Percentiles rank a stretch among this genome's conserved stretches.
Evolutionary conservation across 208 protist species (phyloP).

Genomic region (Leishmania tropica): DNA sequence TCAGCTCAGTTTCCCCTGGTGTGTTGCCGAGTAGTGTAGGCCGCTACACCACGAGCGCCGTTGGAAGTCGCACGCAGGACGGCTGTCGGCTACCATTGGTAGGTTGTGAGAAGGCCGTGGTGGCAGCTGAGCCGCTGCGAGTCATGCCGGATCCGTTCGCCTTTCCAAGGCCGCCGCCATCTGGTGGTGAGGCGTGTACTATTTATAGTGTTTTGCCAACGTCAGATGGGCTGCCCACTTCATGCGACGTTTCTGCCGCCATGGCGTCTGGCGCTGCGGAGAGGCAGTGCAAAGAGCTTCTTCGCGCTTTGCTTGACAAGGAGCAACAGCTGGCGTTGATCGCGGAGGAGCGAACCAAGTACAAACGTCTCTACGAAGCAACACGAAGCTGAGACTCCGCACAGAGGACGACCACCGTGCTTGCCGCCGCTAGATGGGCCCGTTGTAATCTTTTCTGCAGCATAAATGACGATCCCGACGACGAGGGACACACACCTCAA

Average conservation of each 20-base stretch:
- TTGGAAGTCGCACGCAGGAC: not conserved
- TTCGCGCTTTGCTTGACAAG: slow-evolving; percentile 74
- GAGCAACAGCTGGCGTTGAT: slow-evolving; percentile 67
- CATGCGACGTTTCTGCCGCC: too few species aligned
- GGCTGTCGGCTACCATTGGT: not conserved
- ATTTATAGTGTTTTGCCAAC: not conserved
- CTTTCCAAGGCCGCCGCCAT: slow-evolving; percentile 4
- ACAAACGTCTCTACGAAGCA: slow-evolving; percentile 22
- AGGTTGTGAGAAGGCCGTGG: not conserved
- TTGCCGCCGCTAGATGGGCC: not conserved
- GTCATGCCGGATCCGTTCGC: not conserved
- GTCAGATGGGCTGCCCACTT: not conserved
- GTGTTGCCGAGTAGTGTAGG: not conserved
- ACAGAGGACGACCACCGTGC: not conserved
- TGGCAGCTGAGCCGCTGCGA: not conserved
- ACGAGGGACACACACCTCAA: not conserved
- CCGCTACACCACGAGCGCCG: not conserved
- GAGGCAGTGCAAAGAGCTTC: slow-evolving; percentile 51
- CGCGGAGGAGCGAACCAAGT: slow-evolving; percentile 39
- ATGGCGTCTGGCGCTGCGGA: slow-evolving; percentile 7
- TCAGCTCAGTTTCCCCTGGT: not conserved
- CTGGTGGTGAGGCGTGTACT: not conserved
- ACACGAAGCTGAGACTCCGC: not conserved
- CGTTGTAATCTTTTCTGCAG: slow-evolving; percentile 1
- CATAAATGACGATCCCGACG: not conserved